Evolutionary conservation across 352 stramenopile species (phyloP), one percentile per base, ranked within the genome.

Genomic region (Aphanomyces invadans): DNA sequence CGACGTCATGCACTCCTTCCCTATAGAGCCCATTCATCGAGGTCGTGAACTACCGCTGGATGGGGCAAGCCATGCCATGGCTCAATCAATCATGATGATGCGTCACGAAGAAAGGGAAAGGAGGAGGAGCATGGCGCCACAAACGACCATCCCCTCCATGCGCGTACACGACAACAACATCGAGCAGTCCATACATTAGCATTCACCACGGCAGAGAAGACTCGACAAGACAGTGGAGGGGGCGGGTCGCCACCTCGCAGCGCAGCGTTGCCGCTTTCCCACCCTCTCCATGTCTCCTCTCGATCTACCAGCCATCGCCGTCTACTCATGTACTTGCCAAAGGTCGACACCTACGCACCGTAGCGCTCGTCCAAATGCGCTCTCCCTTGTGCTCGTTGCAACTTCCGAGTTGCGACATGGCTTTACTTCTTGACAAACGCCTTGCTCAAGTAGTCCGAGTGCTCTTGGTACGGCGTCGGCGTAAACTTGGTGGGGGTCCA

Each of bases 401-500:
- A 69, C 67, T 70, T 72, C 10, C 65, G 55, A 72, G 63, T 53
- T n/a, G n/a, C n/a, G n/a, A n/a, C n/a, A n/a, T n/a, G n/a, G n/a
- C 69, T 70, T 92, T 92, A 94, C 76, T 92, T 92, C 79, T 92
- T 92, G 75, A 94, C 87, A 65, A 78, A 78, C 57, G 95, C 97
- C 86, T 98, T 99, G 70, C 95, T 86, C 64, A 99, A 81, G 84
- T 99, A 99, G 86, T 99, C 97, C 36, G 96, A 98, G 91, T 99
- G 90, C 86, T 99, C 96, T 86, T 99, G 96, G 89, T 98, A 99
- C 53, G 97, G 97, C 74, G 86, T 95, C 28, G 85, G 74, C 55
- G 79, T 73, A 71, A 98, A 89, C 62, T 87, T 70, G 76, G 97
- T 98, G 72, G 98, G 92, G 79, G 97, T 92, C 97, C 97, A 99